These are phyloP conservation scores for Zea mays DNA, from an alignment of 176 grass and related monocot species.

Conservation along the genomic window DNA sequence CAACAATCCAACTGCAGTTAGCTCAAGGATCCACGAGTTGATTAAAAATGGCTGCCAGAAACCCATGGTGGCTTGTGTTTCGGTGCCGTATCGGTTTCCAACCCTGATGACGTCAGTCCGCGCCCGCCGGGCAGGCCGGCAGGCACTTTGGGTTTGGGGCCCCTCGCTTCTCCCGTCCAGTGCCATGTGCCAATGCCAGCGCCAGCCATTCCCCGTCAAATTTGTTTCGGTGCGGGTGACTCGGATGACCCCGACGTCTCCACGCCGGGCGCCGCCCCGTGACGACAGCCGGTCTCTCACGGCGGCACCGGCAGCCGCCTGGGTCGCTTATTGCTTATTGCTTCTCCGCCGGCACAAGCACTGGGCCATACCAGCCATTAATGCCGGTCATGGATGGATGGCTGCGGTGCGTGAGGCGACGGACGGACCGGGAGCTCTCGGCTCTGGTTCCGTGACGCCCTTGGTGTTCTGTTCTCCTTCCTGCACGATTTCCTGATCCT, in stretches of 20 bases:
- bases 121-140: background rate
- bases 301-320: background rate
- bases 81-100: background rate
- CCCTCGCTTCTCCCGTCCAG: background rate
- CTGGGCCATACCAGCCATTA: background rate
- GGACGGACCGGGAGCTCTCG: too few species aligned
- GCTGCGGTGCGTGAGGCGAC: too few species aligned
- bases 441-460: too few species aligned
- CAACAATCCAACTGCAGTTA: too few species aligned
- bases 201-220: constrained; percentile 1
- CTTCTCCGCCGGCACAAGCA: background rate
- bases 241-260: constrained; percentile 44
- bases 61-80: too few species aligned
- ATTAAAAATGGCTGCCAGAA: constrained; percentile 1
- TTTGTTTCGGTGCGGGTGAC: constrained; percentile 36
- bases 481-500: too few species aligned
- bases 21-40: background rate
- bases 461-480: too few species aligned
- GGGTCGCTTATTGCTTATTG: background rate
- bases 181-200: background rate
- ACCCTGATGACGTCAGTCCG: background rate
- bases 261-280: background rate
- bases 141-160: background rate
- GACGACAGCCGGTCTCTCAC: constrained; percentile 18
- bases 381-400: too few species aligned